phyloP scores from a whole-genome alignment of 495 filamentous ascomycete species.

The Neurospora sp. region DNA sequence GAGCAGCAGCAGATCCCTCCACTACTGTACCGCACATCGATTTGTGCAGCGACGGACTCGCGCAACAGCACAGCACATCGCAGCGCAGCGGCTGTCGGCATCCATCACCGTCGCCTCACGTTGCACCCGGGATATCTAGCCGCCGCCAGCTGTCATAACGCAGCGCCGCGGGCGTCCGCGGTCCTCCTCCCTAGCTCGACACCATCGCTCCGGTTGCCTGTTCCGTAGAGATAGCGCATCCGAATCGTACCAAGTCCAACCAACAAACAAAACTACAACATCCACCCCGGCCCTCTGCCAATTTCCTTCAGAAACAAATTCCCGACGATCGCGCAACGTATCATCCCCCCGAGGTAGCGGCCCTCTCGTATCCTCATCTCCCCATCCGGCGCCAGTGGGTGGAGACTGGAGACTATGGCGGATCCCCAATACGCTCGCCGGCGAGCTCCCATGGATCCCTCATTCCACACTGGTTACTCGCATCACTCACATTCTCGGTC shows the following conservation, averaged over 20 bases:
- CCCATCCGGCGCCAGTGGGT: slow-evolving; percentile 9
- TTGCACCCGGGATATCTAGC: neutral
- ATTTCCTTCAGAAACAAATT: neutral
- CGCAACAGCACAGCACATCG: neutral
- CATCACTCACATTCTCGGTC: slow-evolving; percentile 18
- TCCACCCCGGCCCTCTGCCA: neutral
- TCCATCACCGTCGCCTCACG: neutral
- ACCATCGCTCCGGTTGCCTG: neutral
- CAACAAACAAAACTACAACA: neutral
- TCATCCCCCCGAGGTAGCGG: neutral
- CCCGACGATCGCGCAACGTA: neutral
- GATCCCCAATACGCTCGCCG: slow-evolving; percentile 19
- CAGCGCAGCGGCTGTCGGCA: neutral
- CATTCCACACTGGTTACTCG: slow-evolving; percentile 23
- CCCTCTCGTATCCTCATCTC: neutral
- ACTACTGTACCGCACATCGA: neutral
- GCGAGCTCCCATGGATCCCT: slow-evolving; percentile 27
- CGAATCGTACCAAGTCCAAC: neutral
- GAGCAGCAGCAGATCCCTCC: neutral
- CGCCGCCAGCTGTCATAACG: neutral
- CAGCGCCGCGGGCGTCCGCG: neutral
- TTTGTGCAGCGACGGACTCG: neutral
- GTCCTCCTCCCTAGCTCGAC: neutral
- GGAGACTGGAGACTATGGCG: slow-evolving; percentile 9
- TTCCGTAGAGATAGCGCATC: slow-evolving; percentile 2